Conservation (phyloP, 805 yeast genomes). For the Lachancea lanzarotensis region DNA sequence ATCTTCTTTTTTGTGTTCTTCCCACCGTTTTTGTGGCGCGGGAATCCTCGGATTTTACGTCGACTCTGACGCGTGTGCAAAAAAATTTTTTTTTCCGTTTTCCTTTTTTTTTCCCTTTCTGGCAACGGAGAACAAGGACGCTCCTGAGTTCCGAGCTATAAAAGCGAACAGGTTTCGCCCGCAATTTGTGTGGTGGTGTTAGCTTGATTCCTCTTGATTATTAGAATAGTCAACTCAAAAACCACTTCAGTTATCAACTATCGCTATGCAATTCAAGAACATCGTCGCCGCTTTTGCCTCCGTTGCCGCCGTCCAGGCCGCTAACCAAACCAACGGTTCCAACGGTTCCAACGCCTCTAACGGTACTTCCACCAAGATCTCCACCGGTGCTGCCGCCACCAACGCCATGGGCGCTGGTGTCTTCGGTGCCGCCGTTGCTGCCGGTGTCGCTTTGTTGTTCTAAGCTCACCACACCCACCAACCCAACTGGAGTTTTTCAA, state of each 20-base stretch:
- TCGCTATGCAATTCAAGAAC: slow-evolving; percentile 65
- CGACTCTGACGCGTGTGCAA: not conserved
- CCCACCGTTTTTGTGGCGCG: not conserved
- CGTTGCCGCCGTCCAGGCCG: slow-evolving; percentile 62
- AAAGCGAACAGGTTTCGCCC: not conserved
- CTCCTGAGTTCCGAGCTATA: not conserved
- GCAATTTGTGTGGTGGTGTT: no score
- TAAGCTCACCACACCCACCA: slow-evolving; percentile 20
- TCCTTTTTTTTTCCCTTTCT: not conserved
- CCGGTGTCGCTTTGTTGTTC: slow-evolving; percentile 58
- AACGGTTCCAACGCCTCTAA: slow-evolving; percentile 40
- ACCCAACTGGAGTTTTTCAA: not conserved
- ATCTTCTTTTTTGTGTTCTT: not conserved
- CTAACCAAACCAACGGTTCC: slow-evolving; percentile 39
- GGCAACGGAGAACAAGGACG: no score
- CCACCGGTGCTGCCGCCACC: slow-evolving; percentile 47
- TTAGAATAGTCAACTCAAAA: not conserved
- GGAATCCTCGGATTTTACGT: not conserved
- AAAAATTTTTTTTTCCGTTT: not conserved
- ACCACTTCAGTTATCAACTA: not conserved
- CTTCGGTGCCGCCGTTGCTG: slow-evolving; percentile 79
- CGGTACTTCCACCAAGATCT: slow-evolving; percentile 35
- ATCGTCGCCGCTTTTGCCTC: slow-evolving; percentile 65
- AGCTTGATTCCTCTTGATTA: no score
- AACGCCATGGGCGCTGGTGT: slow-evolving; percentile 64